A percentile compares a stretch with the other conserved stretches of the same genome.
Evolutionary conservation across 192 early-diverging fungal genomes (phyloP).

Genomic region (Gorgonomyces haynaldii): DNA sequence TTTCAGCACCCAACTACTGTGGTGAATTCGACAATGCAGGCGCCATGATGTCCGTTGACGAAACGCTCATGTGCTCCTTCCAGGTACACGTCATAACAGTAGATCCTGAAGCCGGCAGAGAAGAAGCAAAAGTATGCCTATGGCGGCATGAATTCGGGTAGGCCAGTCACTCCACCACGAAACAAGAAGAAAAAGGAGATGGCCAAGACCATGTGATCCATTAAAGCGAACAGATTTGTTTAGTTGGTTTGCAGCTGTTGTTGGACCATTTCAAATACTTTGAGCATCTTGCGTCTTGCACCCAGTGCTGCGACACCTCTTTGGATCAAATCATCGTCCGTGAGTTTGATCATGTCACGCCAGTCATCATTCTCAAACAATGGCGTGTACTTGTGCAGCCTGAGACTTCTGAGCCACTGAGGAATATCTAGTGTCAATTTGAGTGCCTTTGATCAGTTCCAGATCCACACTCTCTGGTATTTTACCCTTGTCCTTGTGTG

Average conservation of each 20-base stretch:
- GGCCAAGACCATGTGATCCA: conserved; percentile 33
- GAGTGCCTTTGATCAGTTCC: conserved; percentile 54
- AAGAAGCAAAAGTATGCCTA: conserved; percentile 76
- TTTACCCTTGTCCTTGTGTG: conserved; percentile 60
- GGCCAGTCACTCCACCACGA: conserved; percentile 64
- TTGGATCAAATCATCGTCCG: conserved; percentile 65
- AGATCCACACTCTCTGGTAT: conserved; percentile 65
- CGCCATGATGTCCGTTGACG: conserved; percentile 61
- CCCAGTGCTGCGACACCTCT: conserved; percentile 88
- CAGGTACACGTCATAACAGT: conserved; percentile 21
- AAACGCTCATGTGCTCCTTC: conserved; percentile 58
- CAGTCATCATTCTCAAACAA: conserved; percentile 81
- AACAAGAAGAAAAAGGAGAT: conserved; percentile 47
- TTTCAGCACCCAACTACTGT: conserved; percentile 95
- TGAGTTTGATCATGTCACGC: conserved; percentile 77
- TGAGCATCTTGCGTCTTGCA: conserved; percentile 90
- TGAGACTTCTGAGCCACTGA: conserved; percentile 79
- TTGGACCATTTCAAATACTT: conserved; percentile 80
- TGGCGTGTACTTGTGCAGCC: conserved; percentile 91
- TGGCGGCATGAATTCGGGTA: conserved; percentile 50
- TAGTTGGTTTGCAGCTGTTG: conserved; percentile 23
- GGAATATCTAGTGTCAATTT: conserved; percentile 62
- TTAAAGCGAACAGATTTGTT: too few relatives aligned
- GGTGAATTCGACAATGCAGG: conserved; percentile 81
- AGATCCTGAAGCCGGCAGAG: conserved; percentile 95